These are phyloP conservation scores for Fraxinus paxiana DNA, from an alignment of 305 asterid genomes.

Conservation along the genomic window DNA sequence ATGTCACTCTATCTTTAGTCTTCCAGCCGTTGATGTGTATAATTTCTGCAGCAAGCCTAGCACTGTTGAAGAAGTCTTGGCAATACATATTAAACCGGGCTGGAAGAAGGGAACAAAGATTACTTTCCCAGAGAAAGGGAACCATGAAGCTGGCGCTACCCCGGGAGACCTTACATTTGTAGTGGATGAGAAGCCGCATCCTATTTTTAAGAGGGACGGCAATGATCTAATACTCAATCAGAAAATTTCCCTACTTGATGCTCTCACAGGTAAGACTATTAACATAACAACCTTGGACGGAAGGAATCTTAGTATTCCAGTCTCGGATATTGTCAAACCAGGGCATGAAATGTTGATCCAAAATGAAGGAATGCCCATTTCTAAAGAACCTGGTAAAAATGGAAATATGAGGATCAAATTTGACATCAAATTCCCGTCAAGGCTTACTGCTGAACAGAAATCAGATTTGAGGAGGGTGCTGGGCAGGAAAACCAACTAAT, in stretches of 20 bases:
- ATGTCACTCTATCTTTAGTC: not conserved
- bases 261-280: slow-evolving; percentile 81
- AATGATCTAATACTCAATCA: slow-evolving; percentile 64
- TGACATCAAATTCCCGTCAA: slow-evolving; percentile 76
- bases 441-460: slow-evolving; percentile 75
- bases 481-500: slow-evolving; percentile 44
- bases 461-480: slow-evolving; percentile 73
- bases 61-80: slow-evolving; percentile 80
- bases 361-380: slow-evolving; percentile 90
- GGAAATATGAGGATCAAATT: slow-evolving; percentile 83
- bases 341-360: slow-evolving; percentile 69
- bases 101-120: slow-evolving; percentile 97
- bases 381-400: slow-evolving; percentile 73
- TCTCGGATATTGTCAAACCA: slow-evolving; percentile 68
- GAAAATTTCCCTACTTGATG: slow-evolving; percentile 66
- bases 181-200: slow-evolving; percentile 79
- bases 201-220: slow-evolving; percentile 66
- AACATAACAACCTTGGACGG: slow-evolving; percentile 67
- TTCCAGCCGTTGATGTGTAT: slow-evolving; percentile 4
- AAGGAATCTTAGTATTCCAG: slow-evolving; percentile 48
- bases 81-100: slow-evolving; percentile 80
- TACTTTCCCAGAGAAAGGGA: slow-evolving; percentile 88
- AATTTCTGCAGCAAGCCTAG: slow-evolving; percentile 56
- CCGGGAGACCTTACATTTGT: slow-evolving; percentile 90
- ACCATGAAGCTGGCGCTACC: slow-evolving; percentile 59